These are phyloP conservation scores for Endotrypanum monterogeii DNA, from an alignment of 208 protist species.

Conservation along the genomic window DNA sequence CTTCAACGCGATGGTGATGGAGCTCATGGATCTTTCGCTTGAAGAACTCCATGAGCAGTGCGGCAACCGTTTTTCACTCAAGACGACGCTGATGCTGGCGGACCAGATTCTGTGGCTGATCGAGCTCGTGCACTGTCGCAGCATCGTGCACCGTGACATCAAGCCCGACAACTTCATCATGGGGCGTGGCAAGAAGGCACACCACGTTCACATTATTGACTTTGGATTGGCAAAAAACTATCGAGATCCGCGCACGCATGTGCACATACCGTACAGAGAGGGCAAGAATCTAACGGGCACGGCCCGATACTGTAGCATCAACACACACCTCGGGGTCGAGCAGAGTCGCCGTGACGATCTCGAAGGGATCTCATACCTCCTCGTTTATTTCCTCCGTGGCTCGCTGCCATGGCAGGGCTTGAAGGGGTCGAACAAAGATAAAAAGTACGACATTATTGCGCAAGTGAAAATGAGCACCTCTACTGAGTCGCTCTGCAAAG, in stretches of 20 bases:
- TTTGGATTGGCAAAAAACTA: constrained; percentile 99
- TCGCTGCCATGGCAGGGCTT: constrained; percentile 99
- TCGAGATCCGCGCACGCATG: constrained; percentile 96
- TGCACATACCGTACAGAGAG: constrained; percentile 99
- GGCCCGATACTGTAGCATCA: constrained; percentile 99
- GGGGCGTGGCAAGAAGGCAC: constrained; percentile 85
- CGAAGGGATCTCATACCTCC: constrained; percentile 98
- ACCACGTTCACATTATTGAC: constrained; percentile 97
- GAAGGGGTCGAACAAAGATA: constrained; percentile 95
- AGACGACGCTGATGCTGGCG: constrained; percentile 93
- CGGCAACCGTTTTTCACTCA: constrained; percentile 85
- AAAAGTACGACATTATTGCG: constrained; percentile 99
- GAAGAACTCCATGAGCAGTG: constrained; percentile 94
- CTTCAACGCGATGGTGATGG: constrained; percentile 95
- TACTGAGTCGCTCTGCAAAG: constrained; percentile 96
- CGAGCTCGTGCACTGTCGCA: constrained; percentile 93
- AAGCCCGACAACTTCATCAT: constrained; percentile 96
- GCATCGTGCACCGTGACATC: constrained; percentile 93
- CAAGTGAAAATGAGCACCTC: constrained; percentile 97
- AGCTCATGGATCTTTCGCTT: constrained; percentile 92
- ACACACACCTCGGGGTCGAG: constrained; percentile 99
- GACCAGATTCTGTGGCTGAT: constrained; percentile 92
- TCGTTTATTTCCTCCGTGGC: constrained; percentile 99
- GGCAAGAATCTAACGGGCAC: constrained; percentile 99
- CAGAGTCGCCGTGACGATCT: constrained; percentile 97